Conservation (phyloP, 176 grass and related monocot species). For the Musa acuminata region DNA sequence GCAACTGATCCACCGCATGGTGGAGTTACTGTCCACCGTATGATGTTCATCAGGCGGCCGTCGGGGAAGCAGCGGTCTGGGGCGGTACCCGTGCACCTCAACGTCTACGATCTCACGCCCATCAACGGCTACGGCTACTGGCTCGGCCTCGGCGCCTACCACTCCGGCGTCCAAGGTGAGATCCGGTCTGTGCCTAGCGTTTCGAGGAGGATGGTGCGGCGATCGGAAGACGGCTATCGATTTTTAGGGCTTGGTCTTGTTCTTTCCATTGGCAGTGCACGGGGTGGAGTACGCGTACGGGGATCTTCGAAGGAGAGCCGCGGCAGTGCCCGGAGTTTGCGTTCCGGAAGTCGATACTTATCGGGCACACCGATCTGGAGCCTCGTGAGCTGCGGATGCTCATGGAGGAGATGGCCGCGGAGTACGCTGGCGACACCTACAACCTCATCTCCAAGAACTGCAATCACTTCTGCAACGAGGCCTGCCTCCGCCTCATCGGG, state of each 20-base stretch:
- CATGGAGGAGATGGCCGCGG: not conserved
- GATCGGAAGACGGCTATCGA: not conserved
- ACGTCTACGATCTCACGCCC: not conserved
- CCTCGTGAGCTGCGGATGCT: not conserved
- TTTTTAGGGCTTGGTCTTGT: not conserved
- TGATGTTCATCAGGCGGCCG: not conserved
- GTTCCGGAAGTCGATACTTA: slow-evolving; percentile 1
- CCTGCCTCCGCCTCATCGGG: not conserved
- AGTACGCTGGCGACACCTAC: not conserved
- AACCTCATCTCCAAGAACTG: not conserved
- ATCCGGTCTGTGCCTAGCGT: not conserved
- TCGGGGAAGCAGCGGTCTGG: not conserved
- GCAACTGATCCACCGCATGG: no score
- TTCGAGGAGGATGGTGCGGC: not conserved
- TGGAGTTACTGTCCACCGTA: not conserved
- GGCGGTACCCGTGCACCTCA: not conserved
- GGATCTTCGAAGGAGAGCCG: slow-evolving; percentile 2
- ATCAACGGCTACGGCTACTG: slow-evolving; percentile 2
- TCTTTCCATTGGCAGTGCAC: not conserved
- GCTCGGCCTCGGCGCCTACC: not conserved
- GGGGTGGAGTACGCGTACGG: slow-evolving; percentile 3
- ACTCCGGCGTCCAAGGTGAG: slow-evolving; percentile 3
- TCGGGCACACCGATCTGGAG: not conserved
- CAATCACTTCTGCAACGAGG: not conserved
- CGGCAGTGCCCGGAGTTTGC: not conserved